A percentile compares a stretch with the other conserved stretches of the same genome.
phyloP scores from a whole-genome alignment of 78 protist species.

The Corallochytrium limacisporum region DNA sequence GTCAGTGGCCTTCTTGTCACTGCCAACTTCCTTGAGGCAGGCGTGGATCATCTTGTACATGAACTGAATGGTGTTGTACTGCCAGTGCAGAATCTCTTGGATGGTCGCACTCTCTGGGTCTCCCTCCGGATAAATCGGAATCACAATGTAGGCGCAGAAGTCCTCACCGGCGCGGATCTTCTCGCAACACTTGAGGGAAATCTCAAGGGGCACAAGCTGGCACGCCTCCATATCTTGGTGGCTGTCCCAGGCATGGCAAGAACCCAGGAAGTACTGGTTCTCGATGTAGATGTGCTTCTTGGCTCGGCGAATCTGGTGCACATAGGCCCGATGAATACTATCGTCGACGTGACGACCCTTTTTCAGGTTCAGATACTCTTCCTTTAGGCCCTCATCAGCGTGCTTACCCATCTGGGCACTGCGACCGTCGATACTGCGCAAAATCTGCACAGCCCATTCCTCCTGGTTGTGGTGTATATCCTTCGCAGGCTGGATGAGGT shows the following conservation, averaged over 20 bases:
- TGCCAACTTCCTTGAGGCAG: background rate
- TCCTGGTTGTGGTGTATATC: background rate
- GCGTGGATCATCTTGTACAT: slow-evolving; percentile 6
- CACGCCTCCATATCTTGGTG: no score
- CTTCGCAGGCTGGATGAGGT: background rate
- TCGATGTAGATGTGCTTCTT: slow-evolving; percentile 33
- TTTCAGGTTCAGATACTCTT: background rate
- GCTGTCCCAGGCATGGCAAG: background rate
- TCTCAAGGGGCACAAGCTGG: background rate
- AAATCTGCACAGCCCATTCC: slow-evolving; percentile 10
- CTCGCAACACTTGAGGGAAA: background rate
- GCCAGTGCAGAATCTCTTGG: slow-evolving; percentile 24
- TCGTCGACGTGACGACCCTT: slow-evolving; percentile 8
- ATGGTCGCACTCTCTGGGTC: background rate
- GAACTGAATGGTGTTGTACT: slow-evolving; percentile 5
- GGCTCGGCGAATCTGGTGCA: slow-evolving; percentile 12
- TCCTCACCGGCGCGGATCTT: slow-evolving; percentile 6
- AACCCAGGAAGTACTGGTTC: slow-evolving; percentile 40
- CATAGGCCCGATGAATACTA: slow-evolving; percentile 24
- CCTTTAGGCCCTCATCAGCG: background rate
- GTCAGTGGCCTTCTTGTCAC: background rate
- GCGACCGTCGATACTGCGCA: slow-evolving; percentile 19
- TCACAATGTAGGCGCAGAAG: slow-evolving; percentile 8
- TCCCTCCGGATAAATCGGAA: slow-evolving; percentile 28
- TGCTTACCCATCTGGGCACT: background rate